Base-by-base conservation (phyloP, 225 moss, liverwort and hornwort species). In the Polytrichum commune region DNA sequence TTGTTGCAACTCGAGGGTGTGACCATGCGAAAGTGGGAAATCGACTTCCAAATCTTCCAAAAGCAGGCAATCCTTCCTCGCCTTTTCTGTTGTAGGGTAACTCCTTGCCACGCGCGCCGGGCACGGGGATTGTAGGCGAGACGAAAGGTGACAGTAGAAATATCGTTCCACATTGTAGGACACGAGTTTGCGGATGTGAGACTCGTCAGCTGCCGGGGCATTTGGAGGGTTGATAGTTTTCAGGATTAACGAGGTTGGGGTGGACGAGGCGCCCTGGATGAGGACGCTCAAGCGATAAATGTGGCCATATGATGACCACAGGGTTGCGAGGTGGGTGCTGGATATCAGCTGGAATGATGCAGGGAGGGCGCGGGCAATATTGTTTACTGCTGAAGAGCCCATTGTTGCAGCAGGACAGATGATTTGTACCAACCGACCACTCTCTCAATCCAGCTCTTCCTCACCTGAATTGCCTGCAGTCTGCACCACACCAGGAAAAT, bases 221-320 rank as follows among this genome's bases (percentile, higher is more conserved):
- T 71, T 68, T 1, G 86, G 86, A 18, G 86, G 82, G 4, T 23
- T 72, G 1, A 86, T 77, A 5, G 75, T 83, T 71, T 86, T 86
- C 61, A 86, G 82, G 67, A 86, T 83, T 55, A 86, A 78, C 27
- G 73, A 86, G 30, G 54, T 16, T 73, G n/a, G 27, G 19, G 56
- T 5, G 68, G 69, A 30, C 67, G 75, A 19, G 1, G 71, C 30
- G 4, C 63, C 70, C 62, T 70, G 63, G 1, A 80, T 73, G 10
- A 16, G 73, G 61, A 83, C 82, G 67, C 67, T 61, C 67, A 86
- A 78, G 61, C 86, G 77, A 27, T 80, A 86, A 53, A 86, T 86
- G 75, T 86, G 82, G 53, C 86, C 86, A 57, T 83, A 86, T 0
- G 86, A 83, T 1, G 86, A 86, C 86, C 86, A 83, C 54, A 86